Conservation (phyloP, 805 yeast species). For the Cephaloascus fragrans region DNA sequence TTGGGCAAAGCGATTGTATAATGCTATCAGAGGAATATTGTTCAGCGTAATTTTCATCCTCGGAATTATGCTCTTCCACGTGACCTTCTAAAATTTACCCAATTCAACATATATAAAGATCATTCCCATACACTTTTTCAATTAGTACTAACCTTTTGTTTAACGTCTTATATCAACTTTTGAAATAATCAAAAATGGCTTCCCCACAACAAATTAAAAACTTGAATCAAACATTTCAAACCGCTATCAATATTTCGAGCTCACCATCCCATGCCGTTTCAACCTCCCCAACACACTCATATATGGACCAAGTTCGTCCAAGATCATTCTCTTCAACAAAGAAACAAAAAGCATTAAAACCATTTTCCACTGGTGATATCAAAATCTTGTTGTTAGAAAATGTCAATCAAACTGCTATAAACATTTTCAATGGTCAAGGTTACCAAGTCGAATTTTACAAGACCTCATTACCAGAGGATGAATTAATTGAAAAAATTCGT, state of each 20-base stretch:
- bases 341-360: conserved; percentile 70
- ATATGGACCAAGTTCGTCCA: conserved; percentile 40
- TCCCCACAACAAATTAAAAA: conserved; percentile 57
- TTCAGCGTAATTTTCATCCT: no score
- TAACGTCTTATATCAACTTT: no score
- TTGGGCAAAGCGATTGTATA: no score
- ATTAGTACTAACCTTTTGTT: no score
- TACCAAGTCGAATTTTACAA: conserved; percentile 95
- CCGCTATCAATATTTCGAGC: conserved; percentile 40
- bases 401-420: conserved; percentile 86
- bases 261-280: conserved; percentile 64
- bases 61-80: no score
- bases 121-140: no score
- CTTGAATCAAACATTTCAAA: conserved; percentile 45
- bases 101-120: no score
- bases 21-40: no score
- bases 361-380: conserved; percentile 92
- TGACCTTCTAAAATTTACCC: no score
- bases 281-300: conserved; percentile 76
- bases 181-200: no score
- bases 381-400: conserved; percentile 87
- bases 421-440: conserved; percentile 80
- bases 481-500: conserved; percentile 85
- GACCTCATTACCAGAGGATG: conserved; percentile 83
- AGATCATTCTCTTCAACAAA: conserved; percentile 33